Percentiles rank a stretch among this genome's conserved stretches.
Evolutionary conservation across 2,329 filamentous ascomycete species (phyloP).

Genomic region (Pseudogymnoascus sp.): DNA sequence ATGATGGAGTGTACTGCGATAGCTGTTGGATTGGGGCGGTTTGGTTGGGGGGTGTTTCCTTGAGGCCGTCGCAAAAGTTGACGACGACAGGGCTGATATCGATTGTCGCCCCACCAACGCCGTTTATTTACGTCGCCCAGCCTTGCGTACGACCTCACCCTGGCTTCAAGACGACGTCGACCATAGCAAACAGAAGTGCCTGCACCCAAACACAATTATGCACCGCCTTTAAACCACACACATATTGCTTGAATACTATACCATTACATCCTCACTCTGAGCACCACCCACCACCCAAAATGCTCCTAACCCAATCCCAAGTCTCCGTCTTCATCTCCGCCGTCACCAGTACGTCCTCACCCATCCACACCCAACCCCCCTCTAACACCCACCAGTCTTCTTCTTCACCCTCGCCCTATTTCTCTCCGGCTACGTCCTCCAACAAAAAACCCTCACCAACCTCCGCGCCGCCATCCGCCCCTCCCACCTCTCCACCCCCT

Average conservation of each 20-base stretch:
- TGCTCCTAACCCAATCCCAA: conserved; percentile 58
- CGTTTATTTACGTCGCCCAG: conserved; percentile 12
- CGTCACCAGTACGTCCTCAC: conserved; percentile 45
- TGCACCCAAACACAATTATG: neutral
- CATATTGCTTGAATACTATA: neutral
- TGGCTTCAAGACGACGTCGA: neutral
- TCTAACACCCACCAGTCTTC: conserved; percentile 43
- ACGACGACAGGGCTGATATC: conserved; percentile 24
- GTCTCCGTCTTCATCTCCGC: conserved; percentile 60
- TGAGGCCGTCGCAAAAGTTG: conserved; percentile 9
- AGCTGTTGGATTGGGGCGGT: conserved; percentile 14
- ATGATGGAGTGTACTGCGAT: neutral
- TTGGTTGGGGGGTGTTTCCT: neutral
- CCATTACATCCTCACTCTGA: neutral
- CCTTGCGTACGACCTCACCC: neutral
- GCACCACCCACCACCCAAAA: conserved; percentile 14
- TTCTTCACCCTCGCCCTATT: conserved; percentile 77
- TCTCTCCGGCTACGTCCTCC: conserved; percentile 76
- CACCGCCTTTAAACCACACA: neutral
- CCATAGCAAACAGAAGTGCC: neutral
- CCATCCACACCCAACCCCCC: conserved; percentile 10
- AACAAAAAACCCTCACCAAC: conserved; percentile 74
- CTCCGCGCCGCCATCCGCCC: conserved; percentile 62
- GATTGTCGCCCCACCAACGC: conserved; percentile 38
- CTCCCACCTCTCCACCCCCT: conserved; percentile 47